A percentile compares a stretch with the other conserved stretches of the same genome.
Conservation (phyloP, 2,329 filamentous ascomycete genomes). For the Pseudopithomyces maydicus region DNA sequence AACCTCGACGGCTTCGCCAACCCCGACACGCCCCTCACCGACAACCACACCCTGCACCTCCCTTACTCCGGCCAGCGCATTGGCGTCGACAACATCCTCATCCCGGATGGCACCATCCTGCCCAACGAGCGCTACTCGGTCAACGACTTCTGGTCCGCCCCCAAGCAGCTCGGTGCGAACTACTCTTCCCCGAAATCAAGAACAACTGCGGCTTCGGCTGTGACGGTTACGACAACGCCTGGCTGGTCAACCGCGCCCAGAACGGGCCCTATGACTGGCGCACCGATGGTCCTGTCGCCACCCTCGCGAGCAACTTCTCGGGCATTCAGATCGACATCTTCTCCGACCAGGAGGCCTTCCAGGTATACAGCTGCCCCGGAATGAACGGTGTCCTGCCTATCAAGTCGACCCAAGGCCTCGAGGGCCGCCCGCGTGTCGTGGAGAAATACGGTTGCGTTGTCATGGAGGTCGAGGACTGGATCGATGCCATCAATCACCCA, state of each 20-base stretch:
- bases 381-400: conserved; percentile 72
- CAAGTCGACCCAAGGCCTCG: conserved; percentile 72
- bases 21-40: conserved; percentile 65
- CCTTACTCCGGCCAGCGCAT: conserved; percentile 75
- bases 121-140: conserved; percentile 69
- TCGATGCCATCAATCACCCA: conserved; percentile 90
- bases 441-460: conserved; percentile 84
- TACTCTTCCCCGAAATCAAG: conserved; percentile 64
- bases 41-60: conserved; percentile 75
- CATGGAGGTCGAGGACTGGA: conserved; percentile 91
- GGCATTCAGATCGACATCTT: conserved; percentile 84
- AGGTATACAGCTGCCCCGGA: conserved; percentile 83
- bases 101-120: conserved; percentile 65
- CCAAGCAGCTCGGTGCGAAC: conserved; percentile 78
- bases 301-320: conserved; percentile 73
- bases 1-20: conserved; percentile 81
- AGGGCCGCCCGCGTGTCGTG: conserved; percentile 65
- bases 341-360: conserved; percentile 84
- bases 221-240: conserved; percentile 83
- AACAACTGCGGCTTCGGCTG: conserved; percentile 83
- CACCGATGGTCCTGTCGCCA: conserved; percentile 62
- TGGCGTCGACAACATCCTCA: conserved; percentile 62
- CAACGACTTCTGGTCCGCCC: conserved; percentile 81
- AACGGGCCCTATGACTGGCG: conserved; percentile 68
- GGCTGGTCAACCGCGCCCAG: conserved; percentile 66